Evolutionary conservation across 83 land plant species (phyloP), one percentile per base, ranked within the genome.

Genomic region (Diphasiastrum complanatum): DNA sequence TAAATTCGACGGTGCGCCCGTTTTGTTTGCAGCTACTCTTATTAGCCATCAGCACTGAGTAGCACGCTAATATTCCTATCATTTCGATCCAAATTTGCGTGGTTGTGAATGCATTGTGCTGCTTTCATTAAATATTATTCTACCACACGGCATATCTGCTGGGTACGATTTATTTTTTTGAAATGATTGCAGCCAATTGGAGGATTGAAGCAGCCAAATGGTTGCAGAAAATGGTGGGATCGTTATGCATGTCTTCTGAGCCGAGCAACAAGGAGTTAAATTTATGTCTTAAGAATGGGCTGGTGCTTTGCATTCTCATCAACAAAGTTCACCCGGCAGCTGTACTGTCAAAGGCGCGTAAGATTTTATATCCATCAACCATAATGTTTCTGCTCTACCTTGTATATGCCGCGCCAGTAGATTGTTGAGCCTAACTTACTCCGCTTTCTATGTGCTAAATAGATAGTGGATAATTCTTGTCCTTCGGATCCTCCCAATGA

Each of bases 311-410:
- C 69, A 81, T 70, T 51, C 53, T 77, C 32, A 76, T 86, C 20
- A 86, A 86, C 75, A 83, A 74, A 50, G 69, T 86, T 38, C 72
- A 83, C 5, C 87, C 88, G 16, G 84, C 83, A 6, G 69, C 81
- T 2, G 86, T 85, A 18, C 63, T 85, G 22, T 64, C 76, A 5
- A 86, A 86, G 87, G 91, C 79, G 28, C 24, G 24, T 22, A 18
- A 47, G 4, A 5, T 24, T 5, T n/a, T n/a, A n/a, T n/a, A n/a
- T 47, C 23, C 23, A n/a, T 18, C 19, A 18, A 5, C 23, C 19
- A 8, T 16, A 47, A 18, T 18, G n/a, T 47, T 33, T 47, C 55
- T 61, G 24, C 45, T 52, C 64, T 41, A 61, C 26, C 64, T 61
- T 23, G 26, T 61, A 2, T 41, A 61, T 31, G 45, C 40, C 29